phyloP scores from a whole-genome alignment of 345 rosid genomes.

The Raphanus sativus region DNA sequence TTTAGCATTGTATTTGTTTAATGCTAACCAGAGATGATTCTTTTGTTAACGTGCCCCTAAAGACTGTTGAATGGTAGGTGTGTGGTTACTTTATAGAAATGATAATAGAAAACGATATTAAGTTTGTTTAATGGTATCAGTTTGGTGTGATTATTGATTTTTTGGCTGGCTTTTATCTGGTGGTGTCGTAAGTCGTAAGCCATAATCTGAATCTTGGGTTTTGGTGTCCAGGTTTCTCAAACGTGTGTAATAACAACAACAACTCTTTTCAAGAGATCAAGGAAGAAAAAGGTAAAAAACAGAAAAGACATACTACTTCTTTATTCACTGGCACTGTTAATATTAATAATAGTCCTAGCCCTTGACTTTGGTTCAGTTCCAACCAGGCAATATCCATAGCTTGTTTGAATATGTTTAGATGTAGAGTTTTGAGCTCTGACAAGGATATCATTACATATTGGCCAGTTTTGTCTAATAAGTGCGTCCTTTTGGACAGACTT shows the following conservation, averaged over 20 bases:
- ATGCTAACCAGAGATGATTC: not conserved
- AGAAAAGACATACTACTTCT: not conserved
- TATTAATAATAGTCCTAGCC: not conserved
- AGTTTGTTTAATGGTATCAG: not conserved
- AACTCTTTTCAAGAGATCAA: constrained; percentile 52
- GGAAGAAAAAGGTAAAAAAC: constrained; percentile 64
- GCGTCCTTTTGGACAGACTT: constrained; percentile 53
- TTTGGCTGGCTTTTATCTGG: constrained; percentile 23
- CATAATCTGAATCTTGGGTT: constrained; percentile 6
- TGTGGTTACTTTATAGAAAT: not conserved
- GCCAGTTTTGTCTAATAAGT: constrained; percentile 37
- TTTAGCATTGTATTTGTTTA: not conserved
- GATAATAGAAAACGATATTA: not conserved
- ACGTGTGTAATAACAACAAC: constrained; percentile 35
- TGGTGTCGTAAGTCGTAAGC: constrained; percentile 29
- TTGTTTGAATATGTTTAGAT: constrained; percentile 12
- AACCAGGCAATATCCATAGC: constrained; percentile 39
- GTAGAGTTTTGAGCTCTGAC: not conserved
- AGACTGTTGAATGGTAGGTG: not conserved
- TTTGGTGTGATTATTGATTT: not conserved
- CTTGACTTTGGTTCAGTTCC: constrained; percentile 46
- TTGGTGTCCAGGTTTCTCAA: constrained; percentile 40
- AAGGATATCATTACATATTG: not conserved
- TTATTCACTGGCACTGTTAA: not conserved
- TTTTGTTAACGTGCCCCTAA: not conserved